A percentile compares a stretch with the other conserved stretches of the same genome.
phyloP scores from a whole-genome alignment of 1,139 yeast genomes.

The Hanseniaspora uvarum region DNA sequence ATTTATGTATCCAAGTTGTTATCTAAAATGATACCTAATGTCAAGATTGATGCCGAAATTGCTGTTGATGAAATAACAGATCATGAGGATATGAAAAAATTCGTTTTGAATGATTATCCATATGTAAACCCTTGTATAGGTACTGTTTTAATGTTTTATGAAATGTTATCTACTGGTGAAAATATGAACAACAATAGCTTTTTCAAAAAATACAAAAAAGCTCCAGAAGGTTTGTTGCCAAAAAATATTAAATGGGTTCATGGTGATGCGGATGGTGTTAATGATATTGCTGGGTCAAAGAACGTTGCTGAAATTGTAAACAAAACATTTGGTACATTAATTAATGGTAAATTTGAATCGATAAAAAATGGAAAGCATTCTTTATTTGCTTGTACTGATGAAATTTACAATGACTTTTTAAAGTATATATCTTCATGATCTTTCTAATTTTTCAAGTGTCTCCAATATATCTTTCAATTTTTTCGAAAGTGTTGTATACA shows the following conservation, averaged over 20 bases:
- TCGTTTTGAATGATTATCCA: slow-evolving; percentile 37
- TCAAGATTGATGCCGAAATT: slow-evolving; percentile 49
- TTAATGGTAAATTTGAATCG: not conserved
- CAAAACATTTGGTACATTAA: not conserved
- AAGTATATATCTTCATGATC: not conserved
- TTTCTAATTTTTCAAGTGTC: not conserved
- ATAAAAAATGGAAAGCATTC: slow-evolving; percentile 16
- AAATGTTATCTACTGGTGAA: slow-evolving; percentile 42
- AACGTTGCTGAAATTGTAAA: slow-evolving; percentile 33
- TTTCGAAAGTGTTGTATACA: not conserved
- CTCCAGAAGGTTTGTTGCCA: slow-evolving; percentile 17
- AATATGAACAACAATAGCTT: slow-evolving; percentile 21
- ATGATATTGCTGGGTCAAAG: slow-evolving; percentile 46
- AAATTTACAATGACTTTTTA: slow-evolving; percentile 5
- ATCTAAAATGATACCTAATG: slow-evolving; percentile 43
- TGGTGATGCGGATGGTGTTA: slow-evolving; percentile 46
- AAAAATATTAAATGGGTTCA: slow-evolving; percentile 54
- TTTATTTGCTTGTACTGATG: slow-evolving; percentile 1
- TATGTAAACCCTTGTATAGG: slow-evolving; percentile 39
- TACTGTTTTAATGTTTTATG: slow-evolving; percentile 47
- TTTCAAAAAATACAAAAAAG: not conserved
- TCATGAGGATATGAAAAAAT: slow-evolving; percentile 41
- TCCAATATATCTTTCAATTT: not conserved
- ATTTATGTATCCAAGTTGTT: slow-evolving; percentile 40
- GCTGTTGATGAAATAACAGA: slow-evolving; percentile 47